Conservation (phyloP, 2,329 filamentous ascomycete genomes). For the Aulographum hederae region DNA sequence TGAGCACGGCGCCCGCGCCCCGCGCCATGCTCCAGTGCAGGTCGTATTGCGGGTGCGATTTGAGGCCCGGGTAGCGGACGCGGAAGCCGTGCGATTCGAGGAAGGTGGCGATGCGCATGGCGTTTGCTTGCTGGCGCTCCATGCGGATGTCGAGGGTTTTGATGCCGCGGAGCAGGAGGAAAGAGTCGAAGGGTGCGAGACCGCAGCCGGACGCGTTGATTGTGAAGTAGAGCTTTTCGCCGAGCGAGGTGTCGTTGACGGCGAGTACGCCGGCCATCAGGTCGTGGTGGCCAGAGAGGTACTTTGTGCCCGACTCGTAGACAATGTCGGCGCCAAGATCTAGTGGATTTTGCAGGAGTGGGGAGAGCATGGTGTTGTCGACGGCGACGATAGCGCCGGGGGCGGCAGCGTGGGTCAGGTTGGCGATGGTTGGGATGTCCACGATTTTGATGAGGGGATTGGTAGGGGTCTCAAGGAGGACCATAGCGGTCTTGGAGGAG, state of each 20-base stretch:
- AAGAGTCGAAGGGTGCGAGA: conserved; percentile 85
- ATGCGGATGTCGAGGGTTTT: conserved; percentile 96
- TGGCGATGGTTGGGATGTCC: conserved; percentile 68
- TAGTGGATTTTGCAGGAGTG: conserved; percentile 81
- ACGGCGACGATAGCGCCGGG: conserved; percentile 69
- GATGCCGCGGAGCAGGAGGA: conserved; percentile 83
- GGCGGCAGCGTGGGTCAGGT: conserved; percentile 59
- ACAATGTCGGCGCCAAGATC: conserved; percentile 90
- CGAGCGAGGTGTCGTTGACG: conserved; percentile 63
- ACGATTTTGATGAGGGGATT: conserved; percentile 98
- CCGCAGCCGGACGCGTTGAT: conserved; percentile 96
- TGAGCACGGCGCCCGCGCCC: conserved; percentile 82
- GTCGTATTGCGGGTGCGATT: conserved; percentile 90
- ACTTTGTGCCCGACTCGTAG: conserved; percentile 96
- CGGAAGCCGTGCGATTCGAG: conserved; percentile 83
- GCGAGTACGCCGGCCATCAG: conserved; percentile 97
- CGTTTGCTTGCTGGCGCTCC: conserved; percentile 94
- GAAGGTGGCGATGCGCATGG: conserved; percentile 79
- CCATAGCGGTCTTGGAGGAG: conserved; percentile 75
- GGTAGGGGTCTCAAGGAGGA: conserved; percentile 87
- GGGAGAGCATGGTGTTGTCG: conserved; percentile 98
- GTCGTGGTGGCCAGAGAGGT: conserved; percentile 93
- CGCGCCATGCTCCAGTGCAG: conserved; percentile 91
- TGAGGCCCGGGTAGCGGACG: conserved; percentile 84
- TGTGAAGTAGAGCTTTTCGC: conserved; percentile 84